Evolutionary conservation across 495 filamentous ascomycete genomes (phyloP), one percentile per base, ranked within the genome.

Genomic region (Tuber borchii): DNA sequence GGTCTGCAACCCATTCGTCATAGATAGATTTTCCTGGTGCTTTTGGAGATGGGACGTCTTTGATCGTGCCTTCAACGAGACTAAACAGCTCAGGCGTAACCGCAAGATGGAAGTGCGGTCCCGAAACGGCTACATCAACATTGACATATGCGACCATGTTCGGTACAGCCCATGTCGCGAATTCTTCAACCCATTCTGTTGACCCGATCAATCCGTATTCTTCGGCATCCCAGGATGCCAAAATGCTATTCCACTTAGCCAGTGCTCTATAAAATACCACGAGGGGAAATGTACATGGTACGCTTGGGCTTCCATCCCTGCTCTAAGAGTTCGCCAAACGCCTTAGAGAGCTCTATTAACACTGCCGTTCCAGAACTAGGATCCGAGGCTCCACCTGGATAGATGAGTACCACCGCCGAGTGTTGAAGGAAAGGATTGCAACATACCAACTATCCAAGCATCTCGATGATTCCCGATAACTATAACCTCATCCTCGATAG

Each of bases 381-480:
- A 70, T 87, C 86, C 17, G 78, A 82, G 19, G 86, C 86, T 9
- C 86, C 86, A 16, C 85, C 51, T 61, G 10, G 51, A 61, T 26
- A 2, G 51, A 20, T 61, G n/a, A 61, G 51, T 61, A 61, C 16
- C 51, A 3, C 10, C 16, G 71, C n/a, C 12, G 2, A 12, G 26
- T 16, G 3, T 31, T 31, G 12, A 16, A 31, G 51, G 51, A 1
- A 61, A 61, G n/a, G 51, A 16, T 16, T 61, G 51, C 12, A 16
- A 31, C 51, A 61, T 31, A 61, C 51, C 79, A 91, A 74, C 88
- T 2, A 91, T 91, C 91, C 91, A 93, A 76, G 92, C 91, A 85
- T 99, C 95, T 20, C 94, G 91, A 82, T 99, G 95, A 81, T 98
- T 98, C 20, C 96, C 96, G n/a, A 98, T 85, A 10, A 99, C 87